Percentiles rank a stretch among this genome's conserved stretches.
phyloP scores from a whole-genome alignment of 2,329 filamentous ascomycete genomes.

The Aspergillus persii region DNA sequence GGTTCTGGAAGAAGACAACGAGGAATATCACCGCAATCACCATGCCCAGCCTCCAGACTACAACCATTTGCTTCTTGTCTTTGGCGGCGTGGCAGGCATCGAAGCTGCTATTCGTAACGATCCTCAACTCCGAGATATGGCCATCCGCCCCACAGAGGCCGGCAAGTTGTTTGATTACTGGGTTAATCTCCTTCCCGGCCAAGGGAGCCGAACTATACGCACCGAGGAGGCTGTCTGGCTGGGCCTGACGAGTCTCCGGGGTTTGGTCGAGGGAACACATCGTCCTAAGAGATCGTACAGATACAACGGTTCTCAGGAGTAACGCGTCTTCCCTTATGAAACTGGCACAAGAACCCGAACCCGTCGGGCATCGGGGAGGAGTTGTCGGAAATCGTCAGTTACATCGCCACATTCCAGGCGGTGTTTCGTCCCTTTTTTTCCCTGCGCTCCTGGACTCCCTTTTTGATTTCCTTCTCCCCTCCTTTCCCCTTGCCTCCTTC shows the following conservation, averaged over 20 bases:
- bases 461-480: neutral
- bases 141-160: conserved; percentile 62
- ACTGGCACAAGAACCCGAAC: neutral
- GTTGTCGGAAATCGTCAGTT: neutral
- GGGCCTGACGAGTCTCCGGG: conserved; percentile 66
- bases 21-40: neutral
- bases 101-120: conserved; percentile 70
- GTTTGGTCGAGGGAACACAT: conserved; percentile 43
- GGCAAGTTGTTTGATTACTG: conserved; percentile 77
- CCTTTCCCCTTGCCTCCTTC: neutral
- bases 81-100: conserved; percentile 76
- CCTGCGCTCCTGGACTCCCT: neutral
- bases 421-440: neutral
- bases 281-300: conserved; percentile 4
- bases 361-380: neutral
- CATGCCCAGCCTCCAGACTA: conserved; percentile 43
- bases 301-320: neutral
- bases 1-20: conserved; percentile 40
- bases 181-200: conserved; percentile 76
- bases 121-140: conserved; percentile 57
- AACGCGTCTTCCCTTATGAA: neutral
- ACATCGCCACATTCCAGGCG: conserved; percentile 5
- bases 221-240: conserved; percentile 83
- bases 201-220: conserved; percentile 77
- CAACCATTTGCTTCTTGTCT: conserved; percentile 72